Base-by-base conservation (phyloP, 1,284 basidiomycete genomes). In the Melampsora americana region DNA sequence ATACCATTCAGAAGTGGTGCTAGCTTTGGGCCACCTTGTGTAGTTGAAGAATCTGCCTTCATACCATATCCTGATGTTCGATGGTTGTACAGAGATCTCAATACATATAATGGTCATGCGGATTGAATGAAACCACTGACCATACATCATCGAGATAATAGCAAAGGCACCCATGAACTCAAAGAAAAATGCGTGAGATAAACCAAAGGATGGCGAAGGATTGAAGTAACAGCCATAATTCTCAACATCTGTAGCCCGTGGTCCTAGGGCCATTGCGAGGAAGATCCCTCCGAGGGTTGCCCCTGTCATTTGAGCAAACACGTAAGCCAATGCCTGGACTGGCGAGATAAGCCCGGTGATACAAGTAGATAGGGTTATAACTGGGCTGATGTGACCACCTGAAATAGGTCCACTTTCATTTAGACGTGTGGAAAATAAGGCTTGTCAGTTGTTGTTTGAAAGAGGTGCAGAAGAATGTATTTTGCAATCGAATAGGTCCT, bases 161-260 rank as follows among this genome's bases (percentile, higher is more conserved):
- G 32, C n/a, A 46, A 70, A 32, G 23, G 56, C 16, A 6, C 69
- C 42, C 69, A 70, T 70, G 59, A 70, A 70, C 46, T 70, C 69
- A 62, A 70, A 42, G 35, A 62, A 46, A 39, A 9, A 39, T 44
- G 60, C 69, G 4, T 70, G 69, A 28, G 46, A 26, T 26, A 30
- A 30, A 62, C 30, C 46, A 46, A 70, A 70, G 28, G 30, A 18
- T 5, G 39, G 69, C 5, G 53, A 23, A 26, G 69, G 59, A 46
- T 39, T 62, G 35, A 70, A 70, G 39, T 62, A 46, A 62, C 69
- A 70, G 56, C 69, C 69, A 30, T 70, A 70, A 39, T 28, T 61
- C 23, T 70, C 39, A 42, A 70, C 7, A 20, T 39, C 39, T 44
- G 30, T n/a, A 23, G 59, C 35, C 20, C 69, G 48, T 9, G 56